Percentiles rank a stretch among this genome's conserved stretches.
phyloP scores from a whole-genome alignment of 805 yeast genomes.

The Myxozyma melibiosi region DNA sequence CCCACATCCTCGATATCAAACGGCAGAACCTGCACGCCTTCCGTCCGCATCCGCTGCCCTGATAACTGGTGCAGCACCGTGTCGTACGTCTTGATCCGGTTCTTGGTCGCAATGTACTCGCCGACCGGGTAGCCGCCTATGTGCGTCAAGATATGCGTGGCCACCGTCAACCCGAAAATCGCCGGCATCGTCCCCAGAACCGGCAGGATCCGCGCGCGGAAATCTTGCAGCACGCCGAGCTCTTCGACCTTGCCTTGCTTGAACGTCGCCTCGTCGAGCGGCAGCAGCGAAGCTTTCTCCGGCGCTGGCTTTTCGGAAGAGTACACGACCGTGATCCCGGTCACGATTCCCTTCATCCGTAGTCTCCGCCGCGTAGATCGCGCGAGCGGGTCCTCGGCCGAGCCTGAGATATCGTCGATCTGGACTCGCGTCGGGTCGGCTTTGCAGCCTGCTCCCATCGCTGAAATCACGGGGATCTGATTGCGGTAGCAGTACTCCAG shows the following conservation, averaged over 20 bases:
- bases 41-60: slow-evolving; percentile 82
- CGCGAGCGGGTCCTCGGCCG: slow-evolving; percentile 93
- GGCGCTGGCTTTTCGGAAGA: slow-evolving; percentile 98
- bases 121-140: slow-evolving; percentile 70
- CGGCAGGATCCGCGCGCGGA: slow-evolving; percentile 92
- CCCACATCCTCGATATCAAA: slow-evolving; percentile 64
- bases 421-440: slow-evolving; percentile 92
- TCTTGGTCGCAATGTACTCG: slow-evolving; percentile 89
- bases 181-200: slow-evolving; percentile 98
- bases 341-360: slow-evolving; percentile 72
- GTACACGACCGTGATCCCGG: slow-evolving; percentile 83
- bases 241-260: slow-evolving; percentile 84
- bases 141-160: slow-evolving; percentile 75
- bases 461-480: slow-evolving; percentile 70
- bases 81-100: slow-evolving; percentile 82
- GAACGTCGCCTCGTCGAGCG: slow-evolving; percentile 79
- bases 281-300: slow-evolving; percentile 82
- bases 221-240: slow-evolving; percentile 80
- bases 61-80: slow-evolving; percentile 79
- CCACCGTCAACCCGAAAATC: slow-evolving; percentile 87
- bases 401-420: slow-evolving; percentile 81
- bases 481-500: slow-evolving; percentile 68
- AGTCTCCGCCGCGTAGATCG: slow-evolving; percentile 83
- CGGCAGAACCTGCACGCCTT: slow-evolving; percentile 71
- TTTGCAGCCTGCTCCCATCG: slow-evolving; percentile 98